A percentile compares a stretch with the other conserved stretches of the same genome.
phyloP scores from a whole-genome alignment of 2,329 filamentous ascomycete species.

The Aspergillus costaricaensis region DNA sequence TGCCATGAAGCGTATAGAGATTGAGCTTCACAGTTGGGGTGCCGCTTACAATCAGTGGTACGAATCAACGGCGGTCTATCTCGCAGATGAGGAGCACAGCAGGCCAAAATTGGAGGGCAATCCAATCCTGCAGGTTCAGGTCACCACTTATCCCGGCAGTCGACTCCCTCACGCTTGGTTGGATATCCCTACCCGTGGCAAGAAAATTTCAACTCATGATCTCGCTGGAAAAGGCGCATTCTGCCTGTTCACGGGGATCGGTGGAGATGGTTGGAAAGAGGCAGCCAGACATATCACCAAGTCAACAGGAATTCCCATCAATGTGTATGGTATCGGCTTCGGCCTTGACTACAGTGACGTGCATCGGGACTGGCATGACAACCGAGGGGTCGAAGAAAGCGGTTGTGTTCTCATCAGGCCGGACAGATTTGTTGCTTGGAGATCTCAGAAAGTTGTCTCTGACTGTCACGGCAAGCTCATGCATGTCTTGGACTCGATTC shows the following conservation, averaged over 20 bases:
- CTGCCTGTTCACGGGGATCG: too few relatives aligned
- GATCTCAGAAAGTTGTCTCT: not conserved
- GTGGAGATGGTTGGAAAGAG: too few relatives aligned
- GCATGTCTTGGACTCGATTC: not conserved
- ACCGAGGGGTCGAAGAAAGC: slow-evolving; percentile 25
- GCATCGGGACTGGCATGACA: slow-evolving; percentile 6
- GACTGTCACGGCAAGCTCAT: slow-evolving; percentile 7
- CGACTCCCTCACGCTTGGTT: not conserved
- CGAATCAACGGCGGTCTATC: not conserved
- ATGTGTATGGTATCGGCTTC: slow-evolving; percentile 8
- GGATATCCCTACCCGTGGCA: too few relatives aligned
- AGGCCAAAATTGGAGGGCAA: not conserved
- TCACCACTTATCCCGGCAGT: slow-evolving; percentile 9
- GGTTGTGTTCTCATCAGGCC: slow-evolving; percentile 35
- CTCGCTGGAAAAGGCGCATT: too few relatives aligned
- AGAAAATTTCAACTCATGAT: too few relatives aligned
- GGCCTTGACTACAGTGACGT: slow-evolving; percentile 7
- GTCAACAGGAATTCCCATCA: not conserved
- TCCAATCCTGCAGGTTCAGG: not conserved
- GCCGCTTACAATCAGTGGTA: not conserved
- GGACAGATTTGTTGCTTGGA: slow-evolving; percentile 40
- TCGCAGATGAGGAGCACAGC: not conserved
- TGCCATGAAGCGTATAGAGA: not conserved
- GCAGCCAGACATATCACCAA: too few relatives aligned
- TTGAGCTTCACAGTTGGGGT: not conserved